These are phyloP conservation scores for Golubevia pallescens DNA, from an alignment of 1,284 basidiomycete genomes.

Conservation along the genomic window DNA sequence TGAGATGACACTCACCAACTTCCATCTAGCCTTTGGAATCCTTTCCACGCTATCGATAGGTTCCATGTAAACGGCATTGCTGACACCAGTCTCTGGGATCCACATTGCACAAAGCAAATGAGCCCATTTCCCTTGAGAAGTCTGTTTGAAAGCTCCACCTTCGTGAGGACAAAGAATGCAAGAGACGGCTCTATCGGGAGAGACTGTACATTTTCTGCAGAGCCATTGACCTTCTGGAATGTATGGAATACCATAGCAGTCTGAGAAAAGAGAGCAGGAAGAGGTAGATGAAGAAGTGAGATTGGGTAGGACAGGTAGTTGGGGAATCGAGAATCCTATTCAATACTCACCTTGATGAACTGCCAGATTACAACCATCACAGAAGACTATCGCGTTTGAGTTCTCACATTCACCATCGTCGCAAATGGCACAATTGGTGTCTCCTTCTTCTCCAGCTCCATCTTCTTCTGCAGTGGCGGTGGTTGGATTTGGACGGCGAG, in stretches of 20 bases:
- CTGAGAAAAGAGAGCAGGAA: constrained; percentile 69
- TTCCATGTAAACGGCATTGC: constrained; percentile 97
- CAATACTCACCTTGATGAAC: constrained; percentile 84
- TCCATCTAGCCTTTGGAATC: constrained; percentile 91
- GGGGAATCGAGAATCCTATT: not conserved
- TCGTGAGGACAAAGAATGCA: constrained; percentile 95
- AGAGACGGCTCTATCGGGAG: constrained; percentile 90
- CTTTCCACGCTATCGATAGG: constrained; percentile 88
- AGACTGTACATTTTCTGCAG: constrained; percentile 96
- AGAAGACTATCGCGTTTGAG: constrained; percentile 98
- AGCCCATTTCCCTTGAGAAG: constrained; percentile 88
- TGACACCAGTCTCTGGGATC: constrained; percentile 93
- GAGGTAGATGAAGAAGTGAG: not conserved
- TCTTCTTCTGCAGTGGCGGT: constrained; percentile 31
- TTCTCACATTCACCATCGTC: constrained; percentile 99
- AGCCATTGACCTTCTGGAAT: constrained; percentile 99
- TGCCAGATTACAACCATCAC: constrained; percentile 97
- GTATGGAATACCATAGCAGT: constrained; percentile 98
- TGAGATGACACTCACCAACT: constrained; percentile 84
- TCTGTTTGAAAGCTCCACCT: constrained; percentile 98
- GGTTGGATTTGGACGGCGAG: constrained; percentile 8
- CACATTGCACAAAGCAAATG: constrained; percentile 97
- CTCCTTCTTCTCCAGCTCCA: constrained; percentile 31
- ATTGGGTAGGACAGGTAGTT: not conserved
- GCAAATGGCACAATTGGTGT: constrained; percentile 87